Base-by-base conservation (phyloP, 1,284 basidiomycete species). In the Pisolithus thermaeus region DNA sequence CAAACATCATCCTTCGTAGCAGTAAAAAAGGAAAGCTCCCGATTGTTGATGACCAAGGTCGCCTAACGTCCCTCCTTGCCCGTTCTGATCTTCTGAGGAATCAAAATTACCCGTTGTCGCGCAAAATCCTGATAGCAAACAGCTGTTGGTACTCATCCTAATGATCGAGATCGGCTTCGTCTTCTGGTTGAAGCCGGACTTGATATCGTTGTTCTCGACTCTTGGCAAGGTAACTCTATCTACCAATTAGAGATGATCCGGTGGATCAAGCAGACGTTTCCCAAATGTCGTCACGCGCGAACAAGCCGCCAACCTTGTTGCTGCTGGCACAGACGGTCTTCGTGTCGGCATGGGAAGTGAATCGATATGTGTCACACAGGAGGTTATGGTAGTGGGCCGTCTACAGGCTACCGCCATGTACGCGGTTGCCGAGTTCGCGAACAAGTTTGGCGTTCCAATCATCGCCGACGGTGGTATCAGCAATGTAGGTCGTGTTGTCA, bases 311-410 rank as follows among this genome's bases (percentile, higher is more conserved):
- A 84, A 79, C 51, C 84, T 99, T 54, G 98, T 99, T 59, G 86
- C 81, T 22, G 96, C 93, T 6, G 97, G 96, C 53, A 97, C 95
- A 7, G 96, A 99, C 61, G 96, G 80, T 38, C 80, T 99, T 8
- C 89, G 93, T 45, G 80, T 99, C 42, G 97, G 96, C 50, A 99
- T 99, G 96, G 96, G 96, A 47, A 92, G 88, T 14, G 96, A 97
- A 27, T 27, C 27, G 4, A 27, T 99, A 66, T 99, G 96, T 70
- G 99, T 99, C 72, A 99, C 96, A 4, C 96, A 99, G 72, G 96
- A 99, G 70, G 92, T 99, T 62, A 99, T 98, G 91, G 96, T 97
- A 16, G 96, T 98, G 51, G 97, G 96, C 30, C 85, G 96, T 35
- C 97, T 96, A 1, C 96, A 99, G 71, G 96, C 95, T 11, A 97